Evolutionary conservation across 2,329 filamentous ascomycete species (phyloP).

Genomic region (Sclerotinia glacialis): DNA sequence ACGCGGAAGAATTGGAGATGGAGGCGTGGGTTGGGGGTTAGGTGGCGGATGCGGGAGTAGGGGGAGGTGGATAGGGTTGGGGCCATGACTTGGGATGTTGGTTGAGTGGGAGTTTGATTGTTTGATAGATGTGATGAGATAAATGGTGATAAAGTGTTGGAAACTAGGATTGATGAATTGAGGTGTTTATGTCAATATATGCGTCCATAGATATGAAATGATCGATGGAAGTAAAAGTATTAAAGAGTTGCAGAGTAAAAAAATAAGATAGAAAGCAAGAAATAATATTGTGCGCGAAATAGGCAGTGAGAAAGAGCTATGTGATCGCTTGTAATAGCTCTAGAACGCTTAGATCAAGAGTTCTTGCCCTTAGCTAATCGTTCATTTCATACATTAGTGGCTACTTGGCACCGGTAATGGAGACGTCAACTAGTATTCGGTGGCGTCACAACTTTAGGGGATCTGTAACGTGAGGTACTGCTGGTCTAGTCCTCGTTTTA

Average conservation of each 20-base stretch:
- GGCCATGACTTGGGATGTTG: background rate
- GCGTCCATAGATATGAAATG: too few relatives aligned
- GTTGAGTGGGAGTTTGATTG: too few relatives aligned
- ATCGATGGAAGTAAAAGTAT: too few relatives aligned
- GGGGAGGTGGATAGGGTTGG: background rate
- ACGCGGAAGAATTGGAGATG: background rate
- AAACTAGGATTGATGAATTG: background rate
- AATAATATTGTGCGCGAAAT: background rate
- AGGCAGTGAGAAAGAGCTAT: background rate
- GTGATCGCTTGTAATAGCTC: background rate
- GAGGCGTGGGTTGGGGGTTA: slow-evolving; percentile 6
- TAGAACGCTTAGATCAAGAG: background rate
- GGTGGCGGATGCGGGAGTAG: slow-evolving; percentile 4
- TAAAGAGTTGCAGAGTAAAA: background rate
- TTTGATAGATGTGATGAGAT: background rate
- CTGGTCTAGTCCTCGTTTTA: background rate
- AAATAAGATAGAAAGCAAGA: background rate
- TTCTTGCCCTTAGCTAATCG: background rate
- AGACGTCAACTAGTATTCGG: background rate
- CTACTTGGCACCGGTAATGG: background rate
- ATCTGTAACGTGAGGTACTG: slow-evolving; percentile 2
- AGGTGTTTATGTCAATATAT: background rate
- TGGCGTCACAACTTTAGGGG: slow-evolving; percentile 8
- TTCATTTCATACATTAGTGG: background rate
- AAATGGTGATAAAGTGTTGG: background rate